phyloP scores from a whole-genome alignment of 1,284 basidiomycete genomes.

The Pterulicium gracile region DNA sequence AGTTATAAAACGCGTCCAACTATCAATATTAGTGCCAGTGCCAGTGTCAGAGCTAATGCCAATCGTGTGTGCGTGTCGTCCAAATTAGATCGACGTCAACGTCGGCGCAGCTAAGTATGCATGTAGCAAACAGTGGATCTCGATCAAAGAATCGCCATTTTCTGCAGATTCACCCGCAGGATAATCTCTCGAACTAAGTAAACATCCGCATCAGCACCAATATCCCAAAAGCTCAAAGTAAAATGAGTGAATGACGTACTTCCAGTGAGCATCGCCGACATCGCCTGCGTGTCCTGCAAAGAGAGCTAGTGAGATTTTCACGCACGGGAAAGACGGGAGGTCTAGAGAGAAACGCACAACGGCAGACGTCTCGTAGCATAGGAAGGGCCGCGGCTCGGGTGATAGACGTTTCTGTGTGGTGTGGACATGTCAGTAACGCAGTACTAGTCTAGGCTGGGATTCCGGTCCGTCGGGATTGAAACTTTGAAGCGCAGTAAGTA shows the following conservation, averaged over 20 bases:
- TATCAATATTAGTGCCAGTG: no score
- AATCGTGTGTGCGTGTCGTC: no score
- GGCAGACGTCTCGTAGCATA: conserved; percentile 39
- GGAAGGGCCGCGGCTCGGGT: conserved; percentile 32
- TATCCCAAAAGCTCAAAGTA: conserved; percentile 9
- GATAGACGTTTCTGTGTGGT: conserved; percentile 31
- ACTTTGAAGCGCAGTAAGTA: conserved; percentile 3
- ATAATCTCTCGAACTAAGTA: conserved; percentile 24
- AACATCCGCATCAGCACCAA: no score
- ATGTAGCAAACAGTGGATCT: no score
- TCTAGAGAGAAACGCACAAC: conserved; percentile 22
- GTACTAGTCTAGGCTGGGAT: background rate
- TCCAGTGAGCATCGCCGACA: conserved; percentile 31
- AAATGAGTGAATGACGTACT: conserved; percentile 16
- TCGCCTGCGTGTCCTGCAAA: conserved; percentile 36
- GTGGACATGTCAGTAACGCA: conserved; percentile 6
- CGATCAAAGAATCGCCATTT: conserved; percentile 12
- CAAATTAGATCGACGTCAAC: no score
- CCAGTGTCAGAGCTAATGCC: no score
- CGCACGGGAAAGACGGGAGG: background rate
- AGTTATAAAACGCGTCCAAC: no score
- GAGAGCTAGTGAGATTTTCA: background rate
- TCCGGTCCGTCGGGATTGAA: background rate
- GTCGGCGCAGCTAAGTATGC: no score
- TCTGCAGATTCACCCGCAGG: conserved; percentile 21